Base-by-base conservation (phyloP, 2,329 filamentous ascomycete genomes). In the Alternaria novae-zelandiae region DNA sequence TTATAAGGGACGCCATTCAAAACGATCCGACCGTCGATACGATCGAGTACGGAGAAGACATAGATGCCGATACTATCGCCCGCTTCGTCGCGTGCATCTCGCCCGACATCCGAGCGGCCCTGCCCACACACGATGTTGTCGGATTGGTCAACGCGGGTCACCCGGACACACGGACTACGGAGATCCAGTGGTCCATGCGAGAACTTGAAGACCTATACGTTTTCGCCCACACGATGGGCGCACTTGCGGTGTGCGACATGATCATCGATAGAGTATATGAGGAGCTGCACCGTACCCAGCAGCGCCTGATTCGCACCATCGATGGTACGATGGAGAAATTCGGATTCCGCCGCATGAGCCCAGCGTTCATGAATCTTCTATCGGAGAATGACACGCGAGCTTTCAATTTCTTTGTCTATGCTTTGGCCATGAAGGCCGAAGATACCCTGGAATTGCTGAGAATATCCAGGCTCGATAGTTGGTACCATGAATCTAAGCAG, bases 71-170 rank as follows among this genome's bases (percentile, higher is more conserved):
- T 3, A 59, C 60, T 8, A 20, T 63, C 15, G 12, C 21, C 15
- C 55, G 49, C 8, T 63, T 50, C 25, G 23, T 63, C 17, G 49
- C 49, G 7, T 58, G 59, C 21, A 23, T 62, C 11, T 62, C 59
- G 54, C 59, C 54, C 10, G 20, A 28, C 12, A 3, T 28, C 20
- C 55, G 55, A 17, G 10, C 21, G 7, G 15, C 13, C 2, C 30
- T 59, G 21, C 55, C 54, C 11, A 63, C 43, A 5, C 54, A 59
- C 23, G 54, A 58, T 36, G 6, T 63, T 6, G 28, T 54, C 5
- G 55, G 54, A 23, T 26, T 61, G 10, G n/a, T 28, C 8, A 13
- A 49, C 13, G 36, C 23, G n/a, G 59, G 46, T 25, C 26, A 30
- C 9, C 30, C 6, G 15, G 21, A 5, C 10, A 13, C 53, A 0